Percentiles rank a stretch among this genome's conserved stretches.
Evolutionary conservation across 306 rosid genomes (phyloP).

Genomic region (cucumber (Cucumis sativus)): Cucumber_9930_V3 NC_026655.2:13574501-13575000

Average conservation of each 20-base stretch:
- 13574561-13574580: slow-evolving; percentile 99
- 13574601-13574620: slow-evolving; percentile 65
- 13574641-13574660: slow-evolving; percentile 36
- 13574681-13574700: slow-evolving; percentile 18
- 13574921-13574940: too few species aligned
- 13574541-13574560: slow-evolving; percentile 73
- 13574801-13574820: neutral
- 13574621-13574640: slow-evolving; percentile 73
- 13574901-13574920: too few species aligned
- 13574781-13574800: neutral
- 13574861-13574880: too few species aligned
- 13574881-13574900: too few species aligned
- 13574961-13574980: too few species aligned
- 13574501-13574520: slow-evolving; percentile 3
- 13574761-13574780: slow-evolving; percentile 2
- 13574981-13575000: too few species aligned
- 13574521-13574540: slow-evolving; percentile 35
- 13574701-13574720: slow-evolving; percentile 2
- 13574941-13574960: too few species aligned
- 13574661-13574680: slow-evolving; percentile 90
- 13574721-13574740: slow-evolving; percentile 15
- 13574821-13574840: neutral
- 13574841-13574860: too few species aligned
- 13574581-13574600: slow-evolving; percentile 87
- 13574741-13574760: neutral